These are phyloP conservation scores for Populus ilicifolia DNA, from an alignment of 345 rosid genomes.

Conservation along the genomic window DNA sequence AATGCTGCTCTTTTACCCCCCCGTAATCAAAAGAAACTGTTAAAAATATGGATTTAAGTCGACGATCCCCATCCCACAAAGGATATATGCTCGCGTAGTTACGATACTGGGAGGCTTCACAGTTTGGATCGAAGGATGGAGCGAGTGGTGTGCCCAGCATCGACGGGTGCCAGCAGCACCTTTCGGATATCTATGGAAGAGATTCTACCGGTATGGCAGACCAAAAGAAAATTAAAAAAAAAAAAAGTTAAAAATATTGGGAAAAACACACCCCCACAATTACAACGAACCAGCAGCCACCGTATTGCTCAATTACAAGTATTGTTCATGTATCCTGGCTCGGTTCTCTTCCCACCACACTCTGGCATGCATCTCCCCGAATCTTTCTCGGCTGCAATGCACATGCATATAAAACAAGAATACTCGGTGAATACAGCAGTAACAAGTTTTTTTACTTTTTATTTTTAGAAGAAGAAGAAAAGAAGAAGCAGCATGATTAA, in stretches of 20 bases:
- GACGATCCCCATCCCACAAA: neutral
- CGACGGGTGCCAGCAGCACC: constrained; percentile 33
- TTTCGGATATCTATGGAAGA: constrained; percentile 16
- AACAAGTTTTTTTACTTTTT: neutral
- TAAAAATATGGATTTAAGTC: constrained; percentile 1
- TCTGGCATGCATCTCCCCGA: constrained; percentile 94
- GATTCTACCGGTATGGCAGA: constrained; percentile 10
- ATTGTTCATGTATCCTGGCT: constrained; percentile 85
- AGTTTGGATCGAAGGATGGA: neutral
- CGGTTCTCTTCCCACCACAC: constrained; percentile 99
- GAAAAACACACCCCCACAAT: constrained; percentile 15
- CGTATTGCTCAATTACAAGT: constrained; percentile 45
- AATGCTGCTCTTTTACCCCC: constrained; percentile 25
- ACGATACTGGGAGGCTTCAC: constrained; percentile 10
- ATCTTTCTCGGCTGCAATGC: constrained; percentile 79
- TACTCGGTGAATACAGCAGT: neutral
- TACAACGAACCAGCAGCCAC: constrained; percentile 10
- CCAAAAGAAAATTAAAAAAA: neutral
- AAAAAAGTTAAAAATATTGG: neutral
- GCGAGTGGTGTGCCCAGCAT: neutral
- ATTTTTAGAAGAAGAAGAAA: no score
- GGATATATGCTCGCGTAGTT: neutral
- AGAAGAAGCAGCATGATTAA: no score
- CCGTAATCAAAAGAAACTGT: constrained; percentile 2
- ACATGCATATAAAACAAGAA: neutral